Evolutionary conservation across 1,284 basidiomycete genomes (phyloP).

Genomic region (Coniferiporia weirii): DNA sequence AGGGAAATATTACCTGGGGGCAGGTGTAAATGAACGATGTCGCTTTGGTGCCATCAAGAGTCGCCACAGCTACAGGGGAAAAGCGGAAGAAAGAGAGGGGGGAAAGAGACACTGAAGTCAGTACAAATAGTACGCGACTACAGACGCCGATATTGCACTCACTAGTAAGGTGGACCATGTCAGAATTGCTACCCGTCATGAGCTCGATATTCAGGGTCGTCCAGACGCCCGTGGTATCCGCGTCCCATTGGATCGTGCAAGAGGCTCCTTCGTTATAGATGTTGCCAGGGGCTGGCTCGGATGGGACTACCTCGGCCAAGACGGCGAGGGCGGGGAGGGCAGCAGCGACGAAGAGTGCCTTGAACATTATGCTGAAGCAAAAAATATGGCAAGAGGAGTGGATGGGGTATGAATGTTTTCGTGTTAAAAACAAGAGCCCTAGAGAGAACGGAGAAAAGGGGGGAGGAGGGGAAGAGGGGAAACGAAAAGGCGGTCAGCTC

Average conservation of each 20-base stretch:
- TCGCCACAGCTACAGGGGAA: constrained; percentile 46
- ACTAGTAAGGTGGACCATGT: constrained; percentile 70
- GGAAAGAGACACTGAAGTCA: not conserved
- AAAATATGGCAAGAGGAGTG: constrained; percentile 8
- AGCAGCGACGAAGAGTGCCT: constrained; percentile 34
- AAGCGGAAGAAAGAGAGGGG: not conserved
- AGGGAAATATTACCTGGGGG: constrained; percentile 45
- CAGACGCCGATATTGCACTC: constrained; percentile 25
- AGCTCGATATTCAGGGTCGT: constrained; percentile 65
- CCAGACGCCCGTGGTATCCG: constrained; percentile 55
- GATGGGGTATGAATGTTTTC: not conserved
- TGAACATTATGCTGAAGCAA: constrained; percentile 35
- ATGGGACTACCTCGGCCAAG: constrained; percentile 50
- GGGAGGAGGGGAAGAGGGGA: not conserved
- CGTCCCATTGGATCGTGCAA: constrained; percentile 52
- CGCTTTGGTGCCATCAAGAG: constrained; percentile 53
- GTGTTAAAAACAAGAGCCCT: not conserved
- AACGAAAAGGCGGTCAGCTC: not conserved
- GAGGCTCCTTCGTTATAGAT: constrained; percentile 49
- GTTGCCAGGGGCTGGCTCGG: constrained; percentile 46
- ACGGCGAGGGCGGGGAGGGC: constrained; percentile 36
- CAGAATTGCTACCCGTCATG: constrained; percentile 71
- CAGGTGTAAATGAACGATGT: constrained; percentile 54
- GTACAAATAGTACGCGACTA: not conserved
- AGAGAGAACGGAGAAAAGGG: not conserved